Conservation (phyloP, 371 early-diverging fungal genomes). For the Mucor mucedo region DNA sequence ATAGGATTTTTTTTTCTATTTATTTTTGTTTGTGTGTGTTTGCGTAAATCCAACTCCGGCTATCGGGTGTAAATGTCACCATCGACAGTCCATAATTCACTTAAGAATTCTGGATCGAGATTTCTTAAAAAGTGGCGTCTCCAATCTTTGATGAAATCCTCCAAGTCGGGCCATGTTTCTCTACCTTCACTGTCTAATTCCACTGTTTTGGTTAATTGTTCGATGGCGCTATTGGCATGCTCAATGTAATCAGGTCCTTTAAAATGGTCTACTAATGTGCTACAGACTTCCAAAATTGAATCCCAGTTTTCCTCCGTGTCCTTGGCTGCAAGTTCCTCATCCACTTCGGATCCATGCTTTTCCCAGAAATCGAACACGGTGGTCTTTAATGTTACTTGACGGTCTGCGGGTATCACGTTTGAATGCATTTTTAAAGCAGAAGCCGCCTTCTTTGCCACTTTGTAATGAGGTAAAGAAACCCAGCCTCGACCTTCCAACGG, state of each 20-base stretch:
- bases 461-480: conserved; percentile 48
- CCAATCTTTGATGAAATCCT: conserved; percentile 52
- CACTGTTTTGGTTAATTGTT: conserved; percentile 25
- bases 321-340: conserved; percentile 3
- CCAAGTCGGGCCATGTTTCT: conserved; percentile 43
- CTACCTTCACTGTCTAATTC: conserved; percentile 20
- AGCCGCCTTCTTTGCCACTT: conserved; percentile 52
- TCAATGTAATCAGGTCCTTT: conserved; percentile 55
- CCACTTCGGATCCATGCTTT: conserved; percentile 1
- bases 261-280: conserved; percentile 41
- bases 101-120: conserved; percentile 47
- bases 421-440: conserved; percentile 43
- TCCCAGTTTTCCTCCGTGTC: conserved; percentile 20
- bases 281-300: conserved; percentile 34
- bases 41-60: neutral
- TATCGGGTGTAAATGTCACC: conserved; percentile 40
- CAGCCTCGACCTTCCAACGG: conserved; percentile 64
- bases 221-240: conserved; percentile 56
- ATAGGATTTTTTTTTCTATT: neutral
- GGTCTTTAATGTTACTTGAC: conserved; percentile 33
- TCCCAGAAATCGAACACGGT: conserved; percentile 31
- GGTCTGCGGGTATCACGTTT: conserved; percentile 48
- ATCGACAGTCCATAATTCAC: conserved; percentile 52
- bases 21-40: too few species aligned
- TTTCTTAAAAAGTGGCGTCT: conserved; percentile 60